Conservation (phyloP, 495 filamentous ascomycete species). For the Lasiosphaeria hispida region DNA sequence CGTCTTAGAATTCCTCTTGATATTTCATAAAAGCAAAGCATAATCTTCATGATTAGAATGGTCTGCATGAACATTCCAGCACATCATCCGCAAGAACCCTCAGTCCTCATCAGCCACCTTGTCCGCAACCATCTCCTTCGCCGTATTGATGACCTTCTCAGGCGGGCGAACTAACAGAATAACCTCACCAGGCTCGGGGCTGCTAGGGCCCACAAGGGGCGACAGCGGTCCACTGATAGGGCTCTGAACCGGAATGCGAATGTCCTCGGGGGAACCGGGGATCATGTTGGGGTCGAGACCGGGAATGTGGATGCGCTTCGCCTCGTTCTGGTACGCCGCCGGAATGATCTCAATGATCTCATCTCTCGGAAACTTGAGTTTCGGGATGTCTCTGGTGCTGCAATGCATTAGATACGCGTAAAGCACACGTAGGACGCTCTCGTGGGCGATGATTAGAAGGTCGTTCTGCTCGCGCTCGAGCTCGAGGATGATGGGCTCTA, state of each 20-base stretch:
- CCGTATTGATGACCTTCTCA: slow-evolving; percentile 45
- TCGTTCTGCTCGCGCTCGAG: slow-evolving; percentile 97
- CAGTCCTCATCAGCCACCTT: slow-evolving; percentile 49
- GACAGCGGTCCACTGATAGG: slow-evolving; percentile 24
- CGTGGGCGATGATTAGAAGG: slow-evolving; percentile 95
- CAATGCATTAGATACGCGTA: slow-evolving; percentile 99
- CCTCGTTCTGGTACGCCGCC: slow-evolving; percentile 93
- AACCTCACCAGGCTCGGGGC: slow-evolving; percentile 30
- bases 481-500: slow-evolving; percentile 98
- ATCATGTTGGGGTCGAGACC: slow-evolving; percentile 46
- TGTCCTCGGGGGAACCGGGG: slow-evolving; percentile 76
- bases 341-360: slow-evolving; percentile 99
- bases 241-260: slow-evolving; percentile 73
- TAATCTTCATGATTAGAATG: no score
- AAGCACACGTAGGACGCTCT: slow-evolving; percentile 90
- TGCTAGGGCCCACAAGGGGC: slow-evolving; percentile 34
- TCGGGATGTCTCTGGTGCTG: slow-evolving; percentile 92
- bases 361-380: slow-evolving; percentile 88
- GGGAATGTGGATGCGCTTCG: slow-evolving; percentile 70
- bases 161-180: slow-evolving; percentile 32
- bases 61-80: no score
- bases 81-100: no score
- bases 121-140: slow-evolving; percentile 44
- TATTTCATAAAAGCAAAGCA: no score
- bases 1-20: no score